Evolutionary conservation across 1,284 basidiomycete species (phyloP).

Genomic region (Schizophyllum amplum): DNA sequence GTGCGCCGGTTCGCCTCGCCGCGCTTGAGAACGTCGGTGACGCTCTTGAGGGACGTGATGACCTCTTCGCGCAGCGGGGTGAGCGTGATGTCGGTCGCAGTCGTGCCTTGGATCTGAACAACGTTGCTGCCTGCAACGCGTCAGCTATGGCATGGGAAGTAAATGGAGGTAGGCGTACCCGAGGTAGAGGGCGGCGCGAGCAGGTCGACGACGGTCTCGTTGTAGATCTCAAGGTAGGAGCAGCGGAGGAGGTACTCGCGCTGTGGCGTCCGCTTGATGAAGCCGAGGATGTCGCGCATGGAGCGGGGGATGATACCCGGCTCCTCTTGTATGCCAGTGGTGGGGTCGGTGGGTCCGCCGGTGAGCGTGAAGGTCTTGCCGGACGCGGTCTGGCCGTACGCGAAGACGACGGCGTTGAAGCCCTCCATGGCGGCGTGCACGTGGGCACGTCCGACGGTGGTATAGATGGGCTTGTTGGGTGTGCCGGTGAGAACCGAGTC

Average conservation of each 20-base stretch:
- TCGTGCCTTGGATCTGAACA: constrained; percentile 68
- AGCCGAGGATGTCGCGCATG: constrained; percentile 78
- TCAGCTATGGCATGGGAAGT: not conserved
- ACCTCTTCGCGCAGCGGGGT: constrained; percentile 83
- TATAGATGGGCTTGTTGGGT: constrained; percentile 82
- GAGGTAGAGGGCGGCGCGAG: constrained; percentile 54
- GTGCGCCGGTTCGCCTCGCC: constrained; percentile 88
- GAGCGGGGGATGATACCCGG: constrained; percentile 94
- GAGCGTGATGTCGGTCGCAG: constrained; percentile 49
- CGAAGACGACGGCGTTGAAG: constrained; percentile 92
- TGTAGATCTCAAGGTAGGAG: constrained; percentile 96
- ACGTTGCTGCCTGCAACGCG: constrained; percentile 37
- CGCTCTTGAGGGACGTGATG: constrained; percentile 82
- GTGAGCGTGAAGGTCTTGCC: constrained; percentile 92
- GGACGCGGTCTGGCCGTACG: constrained; percentile 85
- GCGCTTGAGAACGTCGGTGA: constrained; percentile 75
- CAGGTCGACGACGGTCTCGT: constrained; percentile 86
- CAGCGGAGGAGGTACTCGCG: constrained; percentile 92
- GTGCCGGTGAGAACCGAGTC: constrained; percentile 77
- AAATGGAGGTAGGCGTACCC: too few species aligned
- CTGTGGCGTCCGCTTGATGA: constrained; percentile 58
- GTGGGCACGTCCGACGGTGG: constrained; percentile 77
- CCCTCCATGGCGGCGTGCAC: constrained; percentile 94
- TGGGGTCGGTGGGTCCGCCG: constrained; percentile 45
- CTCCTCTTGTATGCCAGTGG: constrained; percentile 33